phyloP scores from a whole-genome alignment of 805 yeast genomes.

The Starmerella vaccinii region DNA sequence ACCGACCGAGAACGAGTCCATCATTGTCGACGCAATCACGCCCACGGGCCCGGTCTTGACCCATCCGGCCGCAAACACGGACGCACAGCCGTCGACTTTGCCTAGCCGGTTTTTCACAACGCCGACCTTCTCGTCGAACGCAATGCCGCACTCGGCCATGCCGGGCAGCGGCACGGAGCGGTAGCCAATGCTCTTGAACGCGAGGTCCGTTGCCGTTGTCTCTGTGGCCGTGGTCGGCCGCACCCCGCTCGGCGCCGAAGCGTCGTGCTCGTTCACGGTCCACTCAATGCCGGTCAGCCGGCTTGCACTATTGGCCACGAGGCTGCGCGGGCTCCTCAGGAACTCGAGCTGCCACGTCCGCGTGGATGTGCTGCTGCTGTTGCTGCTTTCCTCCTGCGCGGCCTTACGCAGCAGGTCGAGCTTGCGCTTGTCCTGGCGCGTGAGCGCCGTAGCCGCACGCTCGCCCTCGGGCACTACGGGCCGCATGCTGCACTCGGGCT shows the following conservation, averaged over 20 bases:
- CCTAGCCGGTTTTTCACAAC: conserved; percentile 17
- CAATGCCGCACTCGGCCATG: conserved; percentile 40
- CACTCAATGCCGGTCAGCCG: conserved; percentile 42
- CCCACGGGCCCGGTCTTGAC: conserved; percentile 77
- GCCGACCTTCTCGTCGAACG: conserved; percentile 40
- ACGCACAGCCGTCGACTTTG: conserved; percentile 23
- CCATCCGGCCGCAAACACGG: conserved; percentile 78
- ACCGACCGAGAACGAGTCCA: conserved; percentile 69
- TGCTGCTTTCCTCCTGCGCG: background rate
- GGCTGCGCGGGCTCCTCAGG: conserved; percentile 51
- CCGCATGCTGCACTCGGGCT: conserved; percentile 18
- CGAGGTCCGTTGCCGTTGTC: conserved; percentile 56
- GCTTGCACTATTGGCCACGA: conserved; percentile 32
- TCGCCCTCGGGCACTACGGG: conserved; percentile 15
- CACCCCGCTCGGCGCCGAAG: conserved; percentile 33
- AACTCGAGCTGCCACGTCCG: conserved; percentile 62
- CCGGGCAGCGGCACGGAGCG: conserved; percentile 56
- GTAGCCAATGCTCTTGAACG: conserved; percentile 77
- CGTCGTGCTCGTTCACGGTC: conserved; percentile 34
- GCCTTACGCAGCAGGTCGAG: conserved; percentile 17
- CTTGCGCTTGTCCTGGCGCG: conserved; percentile 23
- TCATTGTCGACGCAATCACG: conserved; percentile 82
- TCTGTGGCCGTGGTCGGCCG: conserved; percentile 30
- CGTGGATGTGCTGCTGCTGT: background rate
- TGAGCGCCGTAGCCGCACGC: background rate